Evolutionary conservation across 148 eudicot species (phyloP), one percentile per base, ranked within the genome.

Genomic region (Camellia lanceoleosa): DNA sequence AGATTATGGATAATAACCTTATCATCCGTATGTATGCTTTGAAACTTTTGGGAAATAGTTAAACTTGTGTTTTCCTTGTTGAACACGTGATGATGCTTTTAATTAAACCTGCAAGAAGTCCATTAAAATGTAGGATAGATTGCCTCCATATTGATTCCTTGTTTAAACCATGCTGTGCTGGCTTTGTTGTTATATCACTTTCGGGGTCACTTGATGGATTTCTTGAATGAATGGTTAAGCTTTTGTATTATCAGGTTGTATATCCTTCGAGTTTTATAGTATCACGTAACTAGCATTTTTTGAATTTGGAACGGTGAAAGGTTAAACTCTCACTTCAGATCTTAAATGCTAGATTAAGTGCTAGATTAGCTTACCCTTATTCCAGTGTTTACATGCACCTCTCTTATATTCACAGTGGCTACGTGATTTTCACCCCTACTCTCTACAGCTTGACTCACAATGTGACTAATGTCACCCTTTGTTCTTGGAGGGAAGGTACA

Each of bases 131-230:
- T 42, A 38, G 23, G 14, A 14, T 73, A 6, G 5, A 5, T 73
- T 13, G 49, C 42, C 71, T 43, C 15, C 6, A 14, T 67, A 7
- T 30, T 30, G 13, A 67, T 43, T 16, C 47, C 41, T 7, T 67
- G 47, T 67, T 68, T 43, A 7, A 47, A 68, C n/a, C 71, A 5
- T 68, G n/a, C 5, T 68, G 19, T 68, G 71, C 71, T 68, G 71
- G n/a, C 51, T n/a, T 15, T 42, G 9, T 68, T 43, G 49, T 46
- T 68, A 68, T 68, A 15, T 43, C 51, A 15, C 16, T 23, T 8
- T 41, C 69, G 3, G 71, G 72, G 43, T 69, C 73, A 18, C 73
- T 68, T 68, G n/a, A 38, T 13, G 30, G 23, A 15, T 68, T 44
- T 15, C 23, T 15, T 7, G 52, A 44, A 43, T 3, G 52, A 6